Evolutionary conservation across 140 eudicot species (phyloP).

Genomic region (Oenanthe javanica): DNA sequence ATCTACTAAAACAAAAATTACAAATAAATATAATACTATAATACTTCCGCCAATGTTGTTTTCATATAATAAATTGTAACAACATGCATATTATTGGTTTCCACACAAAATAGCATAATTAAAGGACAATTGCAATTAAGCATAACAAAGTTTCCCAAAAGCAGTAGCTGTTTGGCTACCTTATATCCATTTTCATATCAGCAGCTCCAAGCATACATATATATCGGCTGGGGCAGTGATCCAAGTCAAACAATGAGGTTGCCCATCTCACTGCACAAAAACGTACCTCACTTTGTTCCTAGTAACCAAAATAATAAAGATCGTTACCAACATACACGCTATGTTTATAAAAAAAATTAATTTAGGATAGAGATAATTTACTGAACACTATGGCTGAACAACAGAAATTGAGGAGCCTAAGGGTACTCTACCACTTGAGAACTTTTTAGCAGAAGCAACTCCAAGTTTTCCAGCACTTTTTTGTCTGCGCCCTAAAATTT

Average conservation of each 20-base stretch:
- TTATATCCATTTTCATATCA: constrained; percentile 78
- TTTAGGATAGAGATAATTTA: neutral
- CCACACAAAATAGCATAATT: neutral
- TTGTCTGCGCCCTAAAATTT: constrained; percentile 64
- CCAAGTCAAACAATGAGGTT: constrained; percentile 70
- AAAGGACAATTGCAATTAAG: neutral
- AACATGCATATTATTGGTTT: neutral
- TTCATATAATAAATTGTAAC: neutral
- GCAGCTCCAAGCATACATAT: constrained; percentile 93
- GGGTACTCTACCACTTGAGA: constrained; percentile 63
- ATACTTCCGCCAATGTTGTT: neutral
- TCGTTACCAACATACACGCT: neutral
- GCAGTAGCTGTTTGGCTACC: constrained; percentile 24
- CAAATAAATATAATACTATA: neutral
- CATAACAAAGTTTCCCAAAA: neutral
- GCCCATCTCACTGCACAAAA: constrained; percentile 99
- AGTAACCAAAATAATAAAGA: constrained; percentile 13
- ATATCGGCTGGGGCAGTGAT: constrained; percentile 90
- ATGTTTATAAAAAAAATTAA: neutral
- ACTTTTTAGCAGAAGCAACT: constrained; percentile 66
- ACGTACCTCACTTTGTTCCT: constrained; percentile 97
- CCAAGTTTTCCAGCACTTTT: constrained; percentile 65
- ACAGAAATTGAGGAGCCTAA: constrained; percentile 17
- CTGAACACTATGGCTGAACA: constrained; percentile 4
- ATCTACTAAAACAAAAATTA: neutral